Base-by-base conservation (phyloP, 768 basidiomycete species). In the Dendrothele bispora region DNA sequence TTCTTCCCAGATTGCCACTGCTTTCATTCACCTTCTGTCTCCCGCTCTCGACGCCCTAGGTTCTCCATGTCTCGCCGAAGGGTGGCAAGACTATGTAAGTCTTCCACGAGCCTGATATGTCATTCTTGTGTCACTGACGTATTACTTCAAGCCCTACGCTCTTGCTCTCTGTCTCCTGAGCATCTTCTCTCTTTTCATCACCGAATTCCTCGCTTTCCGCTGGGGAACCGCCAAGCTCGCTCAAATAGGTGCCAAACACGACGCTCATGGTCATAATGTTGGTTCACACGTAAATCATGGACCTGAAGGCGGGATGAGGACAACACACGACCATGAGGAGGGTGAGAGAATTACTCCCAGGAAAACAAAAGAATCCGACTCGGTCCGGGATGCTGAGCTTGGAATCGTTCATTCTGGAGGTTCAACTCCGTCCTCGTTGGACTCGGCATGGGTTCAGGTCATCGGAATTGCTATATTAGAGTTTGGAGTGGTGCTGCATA, bases 401-500 rank as follows among this genome's bases (percentile, higher is more conserved):
- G 69, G 70, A 39, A 51, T 53, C 54, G 7, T 21, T 51, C 26
- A 51, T 61, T n/a, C n/a, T 34, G 24, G 45, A 24, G 30, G 14
- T 5, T 36, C 56, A 25, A 44, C 49, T 4, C 32, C 43, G 20
- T 36, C 49, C 10, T 14, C 59, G 14, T 29, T 39, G 39, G 77
- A 83, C 30, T 69, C 70, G 14, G 34, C 41, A 24, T 46, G 69
- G 8, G 84, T 90, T 2, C 92, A 95, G 63, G 65, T 94, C 32
- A 75, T 97, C 39, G 93, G 93, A n/a, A 78, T 99, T 39, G 90
- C 81, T 26, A 94, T 98, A 48, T 73, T 99, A 39, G 95, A 99
- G 62, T 95, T 97, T 57, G 95, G 95, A 56, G 91, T 98, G 25
- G 64, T 92, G 4, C 67, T 98, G 30, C 94, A 95, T 61, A 89